Conservation (phyloP, 306 rosid genomes). For the Lathyrus sativus region DNA sequence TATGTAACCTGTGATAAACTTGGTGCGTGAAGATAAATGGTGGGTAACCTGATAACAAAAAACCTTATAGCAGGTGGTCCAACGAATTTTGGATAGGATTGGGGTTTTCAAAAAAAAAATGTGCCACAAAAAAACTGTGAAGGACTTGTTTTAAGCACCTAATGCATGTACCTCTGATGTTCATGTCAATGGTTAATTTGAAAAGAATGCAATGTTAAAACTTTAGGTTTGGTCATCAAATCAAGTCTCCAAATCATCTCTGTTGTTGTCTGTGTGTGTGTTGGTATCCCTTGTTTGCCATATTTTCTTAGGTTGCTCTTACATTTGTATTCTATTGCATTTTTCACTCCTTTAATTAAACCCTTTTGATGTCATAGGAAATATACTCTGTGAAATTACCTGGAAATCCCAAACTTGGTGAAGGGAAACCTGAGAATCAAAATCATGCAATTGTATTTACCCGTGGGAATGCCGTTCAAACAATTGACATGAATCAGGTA, state of each 20-base stretch:
- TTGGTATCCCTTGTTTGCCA: not conserved
- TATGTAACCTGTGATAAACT: too few species aligned
- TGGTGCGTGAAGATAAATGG: too few species aligned
- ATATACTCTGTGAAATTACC: slow-evolving; percentile 88
- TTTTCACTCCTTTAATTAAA: slow-evolving; percentile 14
- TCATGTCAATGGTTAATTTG: too few species aligned
- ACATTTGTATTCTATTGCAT: not conserved
- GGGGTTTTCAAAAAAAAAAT: too few species aligned
- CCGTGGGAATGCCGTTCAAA: slow-evolving; percentile 94
- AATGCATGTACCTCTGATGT: too few species aligned
- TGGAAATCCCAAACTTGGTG: slow-evolving; percentile 90
- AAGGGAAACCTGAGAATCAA: slow-evolving; percentile 99
- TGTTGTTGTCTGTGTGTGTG: not conserved
- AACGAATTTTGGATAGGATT: too few species aligned
- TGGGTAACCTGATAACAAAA: too few species aligned
- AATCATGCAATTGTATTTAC: slow-evolving; percentile 94
- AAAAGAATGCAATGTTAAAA: too few species aligned
- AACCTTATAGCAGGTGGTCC: too few species aligned
- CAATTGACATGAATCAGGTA: slow-evolving; percentile 99
- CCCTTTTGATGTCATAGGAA: slow-evolving; percentile 57
- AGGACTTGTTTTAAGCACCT: too few species aligned
- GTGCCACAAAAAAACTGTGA: too few species aligned
- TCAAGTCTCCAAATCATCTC: not conserved
- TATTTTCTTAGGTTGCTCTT: slow-evolving; percentile 7
- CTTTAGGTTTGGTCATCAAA: not conserved